Conservation (phyloP, 768 basidiomycete species). For the Plicaturopsis crispa region DNA sequence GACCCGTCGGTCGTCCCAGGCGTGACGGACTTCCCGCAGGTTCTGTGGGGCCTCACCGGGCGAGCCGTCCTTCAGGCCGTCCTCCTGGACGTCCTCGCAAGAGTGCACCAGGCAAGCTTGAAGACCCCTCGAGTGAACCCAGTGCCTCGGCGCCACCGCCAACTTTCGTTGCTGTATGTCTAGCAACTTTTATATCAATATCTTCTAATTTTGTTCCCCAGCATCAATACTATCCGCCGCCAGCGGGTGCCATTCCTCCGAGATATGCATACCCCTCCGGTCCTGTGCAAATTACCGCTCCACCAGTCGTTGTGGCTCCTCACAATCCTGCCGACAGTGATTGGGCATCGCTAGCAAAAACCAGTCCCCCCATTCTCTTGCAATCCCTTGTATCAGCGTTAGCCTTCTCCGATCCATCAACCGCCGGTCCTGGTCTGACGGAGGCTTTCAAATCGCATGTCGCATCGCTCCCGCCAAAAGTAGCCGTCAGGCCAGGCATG, state of each 20-base stretch:
- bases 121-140: conserved; percentile 1
- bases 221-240: too few species aligned
- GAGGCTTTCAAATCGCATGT: conserved; percentile 78
- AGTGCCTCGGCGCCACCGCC: neutral
- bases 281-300: too few species aligned
- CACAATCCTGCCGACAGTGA: too few species aligned
- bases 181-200: too few species aligned
- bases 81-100: conserved; percentile 31
- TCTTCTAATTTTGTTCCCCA: too few species aligned
- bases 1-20: conserved; percentile 74
- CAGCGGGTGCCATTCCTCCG: conserved; percentile 17
- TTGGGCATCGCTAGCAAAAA: conserved; percentile 54
- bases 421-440: conserved; percentile 56
- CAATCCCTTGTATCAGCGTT: conserved; percentile 49
- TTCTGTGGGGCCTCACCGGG: too few species aligned
- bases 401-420: conserved; percentile 57
- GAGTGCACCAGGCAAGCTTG: conserved; percentile 23
- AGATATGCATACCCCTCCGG: neutral
- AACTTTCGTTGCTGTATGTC: too few species aligned
- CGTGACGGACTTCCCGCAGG: conserved; percentile 81
- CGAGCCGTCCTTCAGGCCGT: conserved; percentile 32
- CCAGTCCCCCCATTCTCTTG: conserved; percentile 51
- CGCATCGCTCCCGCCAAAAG: conserved; percentile 46
- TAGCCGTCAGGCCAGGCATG: conserved; percentile 31
- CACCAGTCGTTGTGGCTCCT: too few species aligned